Conservation (phyloP, 176 grass and related monocot genomes). For the Bolboschoenus planiculmis region DNA sequence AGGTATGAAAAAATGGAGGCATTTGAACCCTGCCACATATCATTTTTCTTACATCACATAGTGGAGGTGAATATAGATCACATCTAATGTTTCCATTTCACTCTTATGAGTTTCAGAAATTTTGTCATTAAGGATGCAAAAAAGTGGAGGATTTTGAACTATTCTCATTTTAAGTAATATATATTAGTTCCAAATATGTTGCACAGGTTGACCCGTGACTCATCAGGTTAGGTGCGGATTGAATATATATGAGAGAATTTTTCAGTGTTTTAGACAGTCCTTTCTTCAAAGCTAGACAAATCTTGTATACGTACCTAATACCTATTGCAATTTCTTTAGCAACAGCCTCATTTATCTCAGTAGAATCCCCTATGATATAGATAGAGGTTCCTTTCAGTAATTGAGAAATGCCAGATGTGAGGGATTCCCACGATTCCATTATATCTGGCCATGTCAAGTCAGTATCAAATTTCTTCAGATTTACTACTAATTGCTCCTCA, state of each 20-base stretch:
- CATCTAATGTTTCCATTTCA: not conserved
- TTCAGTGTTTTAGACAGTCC: not conserved
- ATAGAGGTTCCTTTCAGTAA: constrained; percentile 72
- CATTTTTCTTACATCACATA: not conserved
- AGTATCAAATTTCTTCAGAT: constrained; percentile 70
- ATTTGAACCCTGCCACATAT: not conserved
- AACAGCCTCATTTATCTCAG: constrained; percentile 67
- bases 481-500: constrained; percentile 78
- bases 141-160: not conserved
- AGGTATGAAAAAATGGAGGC: not conserved
- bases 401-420: constrained; percentile 62
- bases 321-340: constrained; percentile 70
- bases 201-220: not conserved
- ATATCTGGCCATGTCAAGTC: constrained; percentile 92
- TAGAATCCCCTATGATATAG: constrained; percentile 71
- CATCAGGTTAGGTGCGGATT: not conserved
- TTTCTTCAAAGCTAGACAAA: not conserved
- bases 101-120: not conserved
- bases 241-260: not conserved
- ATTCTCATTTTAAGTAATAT: not conserved
- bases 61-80: too few relatives aligned
- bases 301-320: constrained; percentile 47
- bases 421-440: constrained; percentile 87
- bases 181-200: not conserved
- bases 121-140: not conserved